Evolutionary conservation across 768 basidiomycete species (phyloP).

Genomic region (Suillus bovinus): DNA sequence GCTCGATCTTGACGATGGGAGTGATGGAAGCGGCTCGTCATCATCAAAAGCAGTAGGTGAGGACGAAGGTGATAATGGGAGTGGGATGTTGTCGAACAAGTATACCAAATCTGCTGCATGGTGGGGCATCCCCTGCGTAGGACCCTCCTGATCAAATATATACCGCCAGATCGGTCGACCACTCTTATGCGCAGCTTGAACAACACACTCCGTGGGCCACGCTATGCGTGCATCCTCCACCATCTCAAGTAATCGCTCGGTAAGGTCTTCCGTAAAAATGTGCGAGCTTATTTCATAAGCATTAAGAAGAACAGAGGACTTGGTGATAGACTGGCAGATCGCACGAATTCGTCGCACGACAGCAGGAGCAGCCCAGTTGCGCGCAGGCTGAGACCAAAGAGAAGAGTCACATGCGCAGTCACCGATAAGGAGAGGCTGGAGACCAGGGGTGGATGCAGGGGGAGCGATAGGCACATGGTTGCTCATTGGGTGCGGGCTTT

Average conservation of each 20-base stretch:
- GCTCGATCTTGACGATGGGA: conserved; percentile 31
- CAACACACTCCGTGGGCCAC: conserved; percentile 74
- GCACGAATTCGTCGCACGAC: conserved; percentile 72
- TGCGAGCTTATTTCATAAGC: conserved; percentile 70
- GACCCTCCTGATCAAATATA: conserved; percentile 81
- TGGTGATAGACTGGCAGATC: conserved; percentile 67
- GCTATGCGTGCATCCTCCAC: conserved; percentile 74
- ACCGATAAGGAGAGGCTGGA: conserved; percentile 75
- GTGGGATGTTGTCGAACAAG: conserved; percentile 73
- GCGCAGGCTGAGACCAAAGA: conserved; percentile 60
- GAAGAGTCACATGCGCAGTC: conserved; percentile 67
- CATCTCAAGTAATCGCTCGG: conserved; percentile 68
- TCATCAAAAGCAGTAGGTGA: conserved; percentile 35
- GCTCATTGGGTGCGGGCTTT: conserved; percentile 28
- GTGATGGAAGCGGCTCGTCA: conserved; percentile 32
- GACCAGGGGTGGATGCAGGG: conserved; percentile 21
- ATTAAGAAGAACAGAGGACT: conserved; percentile 60
- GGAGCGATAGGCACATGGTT: conserved; percentile 5
- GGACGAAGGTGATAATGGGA: conserved; percentile 42
- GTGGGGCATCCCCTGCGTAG: conserved; percentile 61
- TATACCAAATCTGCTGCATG: conserved; percentile 75
- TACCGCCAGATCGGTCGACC: conserved; percentile 76
- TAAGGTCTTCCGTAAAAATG: conserved; percentile 65
- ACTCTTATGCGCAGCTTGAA: conserved; percentile 47
- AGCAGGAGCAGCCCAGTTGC: conserved; percentile 60